phyloP scores from a whole-genome alignment of 2,329 filamentous ascomycete species.

The Penicillium sp. region DNA sequence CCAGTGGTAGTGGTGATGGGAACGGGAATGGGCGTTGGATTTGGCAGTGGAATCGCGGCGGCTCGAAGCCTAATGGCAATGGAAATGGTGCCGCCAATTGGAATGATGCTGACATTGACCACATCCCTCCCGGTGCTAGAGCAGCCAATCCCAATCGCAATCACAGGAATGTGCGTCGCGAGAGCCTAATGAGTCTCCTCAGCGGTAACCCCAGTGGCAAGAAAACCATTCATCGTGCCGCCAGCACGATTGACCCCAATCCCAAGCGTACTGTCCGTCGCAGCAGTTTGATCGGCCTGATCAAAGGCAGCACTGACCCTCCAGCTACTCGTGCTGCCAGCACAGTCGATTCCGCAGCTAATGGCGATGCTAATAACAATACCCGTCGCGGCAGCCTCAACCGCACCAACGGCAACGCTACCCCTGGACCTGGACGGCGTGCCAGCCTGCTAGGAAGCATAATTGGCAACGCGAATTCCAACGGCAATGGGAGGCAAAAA shows the following conservation, averaged over 20 bases:
- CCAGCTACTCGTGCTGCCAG: neutral
- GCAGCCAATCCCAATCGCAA: neutral
- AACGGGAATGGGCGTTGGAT: slow-evolving; percentile 7
- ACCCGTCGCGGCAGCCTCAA: neutral
- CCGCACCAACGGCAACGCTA: slow-evolving; percentile 6
- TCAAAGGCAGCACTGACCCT: slow-evolving; percentile 1
- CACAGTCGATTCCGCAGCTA: neutral
- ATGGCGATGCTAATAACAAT: neutral
- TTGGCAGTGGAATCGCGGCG: slow-evolving; percentile 6
- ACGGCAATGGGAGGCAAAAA: slow-evolving; percentile 8
- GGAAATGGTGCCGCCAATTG: neutral
- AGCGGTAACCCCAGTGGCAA: slow-evolving; percentile 4
- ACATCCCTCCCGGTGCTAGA: neutral
- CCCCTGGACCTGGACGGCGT: neutral
- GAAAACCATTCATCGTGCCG: neutral
- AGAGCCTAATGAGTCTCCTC: slow-evolving; percentile 4
- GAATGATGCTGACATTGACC: neutral
- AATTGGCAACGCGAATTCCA: neutral
- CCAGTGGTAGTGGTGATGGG: slow-evolving; percentile 1
- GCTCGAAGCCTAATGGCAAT: neutral
- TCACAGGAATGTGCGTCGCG: neutral
- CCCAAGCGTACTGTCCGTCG: slow-evolving; percentile 3
- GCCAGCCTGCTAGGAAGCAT: neutral
- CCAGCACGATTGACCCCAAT: slow-evolving; percentile 1
- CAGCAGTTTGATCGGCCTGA: slow-evolving; percentile 1